Evolutionary conservation across 805 yeast genomes (phyloP), one percentile per base, ranked within the genome.

Genomic region (Limtongozyma cylindracea): DNA sequence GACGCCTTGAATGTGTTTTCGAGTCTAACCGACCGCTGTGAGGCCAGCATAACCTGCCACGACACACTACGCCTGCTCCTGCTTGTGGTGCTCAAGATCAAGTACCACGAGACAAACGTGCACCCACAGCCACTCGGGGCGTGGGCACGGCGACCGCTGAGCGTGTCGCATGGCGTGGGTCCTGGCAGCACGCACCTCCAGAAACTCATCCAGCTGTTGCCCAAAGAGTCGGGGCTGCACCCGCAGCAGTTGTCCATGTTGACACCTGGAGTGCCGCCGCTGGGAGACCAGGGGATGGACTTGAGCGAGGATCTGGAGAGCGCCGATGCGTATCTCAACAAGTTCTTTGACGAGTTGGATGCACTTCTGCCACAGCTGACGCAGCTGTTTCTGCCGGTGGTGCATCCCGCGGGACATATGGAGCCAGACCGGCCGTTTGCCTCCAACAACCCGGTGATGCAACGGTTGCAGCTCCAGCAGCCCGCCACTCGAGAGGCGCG

Each of bases 11-110:
- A 54, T 12, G 61, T 71, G 16, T 46, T 77, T n/a, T n/a, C n/a
- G n/a, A n/a, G n/a, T n/a, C n/a, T n/a, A n/a, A n/a, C 34, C 47
- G 54, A 13, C 77, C 68, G 21, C 54, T 64, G 19, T 76, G 91
- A 70, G 28, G 84, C 91, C 2, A 91, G 92, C 0, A 43, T 45
- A 6, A 62, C 58, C 23, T 76, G 91, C 35, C 51, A 60, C 18
- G 73, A 68, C 27, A 67, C 73, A 15, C 70, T 71, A 35, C 74
- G 71, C 29, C 60, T 72, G 16, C 41, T 77, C 21, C 54, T 74
- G 0, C 67, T 72, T 5, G 92, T 76, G 0, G 68, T 77, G 9
- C 48, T 70, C 10, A 61, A 62, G 34, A 39, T 76, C 23, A 56
- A 54, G 29, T 68, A 57, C 28, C 44, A 51, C 19, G 47, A 45